Base-by-base conservation (phyloP, 164 flowering plant genomes). In the Vitis labrusca region DNA sequence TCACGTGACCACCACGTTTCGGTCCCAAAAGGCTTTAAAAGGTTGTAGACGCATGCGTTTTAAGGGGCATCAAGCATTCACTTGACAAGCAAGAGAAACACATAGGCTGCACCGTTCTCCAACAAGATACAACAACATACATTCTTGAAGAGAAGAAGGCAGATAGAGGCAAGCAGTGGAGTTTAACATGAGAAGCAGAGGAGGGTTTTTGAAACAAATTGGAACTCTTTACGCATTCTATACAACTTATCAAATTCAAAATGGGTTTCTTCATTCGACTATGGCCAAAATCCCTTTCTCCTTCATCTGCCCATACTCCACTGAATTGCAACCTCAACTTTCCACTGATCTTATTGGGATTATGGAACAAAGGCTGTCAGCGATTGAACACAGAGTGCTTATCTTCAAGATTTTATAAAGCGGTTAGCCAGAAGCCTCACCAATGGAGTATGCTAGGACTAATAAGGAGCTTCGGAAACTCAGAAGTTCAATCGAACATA, bases 351-450 rank as follows among this genome's bases (percentile, higher is more conserved):
- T 92, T 8, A 60, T 92, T 30, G 87, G 77, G 68, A 87, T 94
- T 17, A 92, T 94, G 97, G 97, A 92, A 37, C 86, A 81, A 29
- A 81, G 89, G 72, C 62, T 91, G 37, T 84, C 86, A 2, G 83
- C 85, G 27, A 92, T 94, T 49, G 93, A 91, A 63, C 81, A 78
- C 47, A 69, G 68, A 81, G 61, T 77, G 69, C 82, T 75, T 74
- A 59, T 77, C 92, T 94, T 54, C 85, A 86, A 67, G 74, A 71
- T 66, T 44, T 89, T 48, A 51, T 89, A 10, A 83, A 86, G 76
- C 86, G 77, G 98, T 97, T 89, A 93, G 99, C 94, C 97, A 14
- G 96, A 89, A 71, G 85, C 84, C 74, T 79, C 88, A 54, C 91
- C 90, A 7, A 68, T 78, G 1, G 98, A 95, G 72, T 95, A 81